Conservation (phyloP, 1,284 basidiomycete species). For the Ustilago hordei region DNA sequence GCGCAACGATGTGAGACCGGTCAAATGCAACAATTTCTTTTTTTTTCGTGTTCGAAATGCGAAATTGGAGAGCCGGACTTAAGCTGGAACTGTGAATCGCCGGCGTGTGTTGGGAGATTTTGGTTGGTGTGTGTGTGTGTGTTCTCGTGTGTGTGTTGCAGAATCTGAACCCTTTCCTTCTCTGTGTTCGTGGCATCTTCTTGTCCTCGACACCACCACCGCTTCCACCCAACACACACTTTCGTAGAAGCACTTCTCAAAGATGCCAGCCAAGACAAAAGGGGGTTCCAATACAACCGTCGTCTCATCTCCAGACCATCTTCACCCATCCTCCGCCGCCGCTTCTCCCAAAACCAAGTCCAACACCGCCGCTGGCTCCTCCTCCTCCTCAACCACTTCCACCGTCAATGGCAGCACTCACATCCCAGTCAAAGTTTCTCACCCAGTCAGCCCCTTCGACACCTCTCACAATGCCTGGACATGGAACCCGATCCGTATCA, state of each 20-base stretch:
- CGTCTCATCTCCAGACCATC: conserved; percentile 12
- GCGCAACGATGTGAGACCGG: background rate
- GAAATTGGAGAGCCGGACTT: conserved; percentile 1
- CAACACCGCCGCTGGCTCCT: conserved; percentile 11
- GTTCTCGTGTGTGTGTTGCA: conserved; percentile 5
- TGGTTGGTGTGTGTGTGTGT: background rate
- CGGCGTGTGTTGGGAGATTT: conserved; percentile 4
- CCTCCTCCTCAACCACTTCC: conserved; percentile 21
- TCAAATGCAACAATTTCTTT: background rate
- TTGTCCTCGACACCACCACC: background rate
- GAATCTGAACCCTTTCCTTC: background rate
- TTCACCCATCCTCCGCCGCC: conserved; percentile 29
- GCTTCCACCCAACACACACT: background rate
- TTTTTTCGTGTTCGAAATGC: background rate
- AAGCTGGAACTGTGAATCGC: background rate
- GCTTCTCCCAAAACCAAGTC: conserved; percentile 7
- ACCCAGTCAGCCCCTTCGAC: background rate
- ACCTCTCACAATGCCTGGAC: conserved; percentile 21
- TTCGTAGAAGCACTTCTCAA: background rate
- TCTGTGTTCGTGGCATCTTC: background rate
- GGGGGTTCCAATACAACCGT: conserved; percentile 17
- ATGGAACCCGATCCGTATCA: conserved; percentile 45
- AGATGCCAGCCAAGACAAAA: conserved; percentile 32
- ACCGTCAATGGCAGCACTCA: conserved; percentile 15
- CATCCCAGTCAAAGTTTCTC: conserved; percentile 14